Base-by-base conservation (phyloP, 179 eudicot genomes). In the Silene vulgaris region DNA sequence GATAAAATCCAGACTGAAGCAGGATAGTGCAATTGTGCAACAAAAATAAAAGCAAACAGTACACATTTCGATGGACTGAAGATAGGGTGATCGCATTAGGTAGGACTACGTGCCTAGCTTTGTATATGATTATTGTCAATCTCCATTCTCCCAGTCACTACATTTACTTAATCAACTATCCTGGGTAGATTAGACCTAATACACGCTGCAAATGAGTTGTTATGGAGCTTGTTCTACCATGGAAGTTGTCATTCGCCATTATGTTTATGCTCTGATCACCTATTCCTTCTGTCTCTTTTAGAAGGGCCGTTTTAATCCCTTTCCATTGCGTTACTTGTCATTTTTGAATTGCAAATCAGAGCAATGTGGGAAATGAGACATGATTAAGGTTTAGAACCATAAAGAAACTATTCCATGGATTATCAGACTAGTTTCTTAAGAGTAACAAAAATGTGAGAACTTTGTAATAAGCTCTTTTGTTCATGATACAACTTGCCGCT, bases 401-500 rank as follows among this genome's bases (percentile, higher is more conserved):
- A 29, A 26, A 23, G 65, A 68, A 48, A 23, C 4, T 14, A 61
- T 11, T 9, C n/a, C 13, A 9, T 37, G 69, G 63, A 23, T 64
- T 65, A 63, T 26, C 29, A 61, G 14, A 26, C 29, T 71, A 37
- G 40, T 1, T 17, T 43, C 3, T 40, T 72, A 64, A 71, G 75
- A 29, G 61, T 57, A 76, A 63, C 56, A 75, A 69, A 69, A 75
- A 75, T 54, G 57, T 43, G 7, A 50, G 5, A 74, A 43, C 8
- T 75, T 72, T 63, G 59, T 74, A 37, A 75, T n/a, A 71, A 71
- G 13, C 32, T 74, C 43, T 74, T 21, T 77, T 35, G 78, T 29
- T 17, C 20, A 30, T 57, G 57, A 45, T 66, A 78, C 74, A 79
- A 60, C 30, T 75, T 75, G 84, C 72, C 28, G 60, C 65, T 32